Evolutionary conservation across 1,284 basidiomycete genomes (phyloP), one percentile per base, ranked within the genome.

Genomic region (Ganoderma sp.): DNA sequence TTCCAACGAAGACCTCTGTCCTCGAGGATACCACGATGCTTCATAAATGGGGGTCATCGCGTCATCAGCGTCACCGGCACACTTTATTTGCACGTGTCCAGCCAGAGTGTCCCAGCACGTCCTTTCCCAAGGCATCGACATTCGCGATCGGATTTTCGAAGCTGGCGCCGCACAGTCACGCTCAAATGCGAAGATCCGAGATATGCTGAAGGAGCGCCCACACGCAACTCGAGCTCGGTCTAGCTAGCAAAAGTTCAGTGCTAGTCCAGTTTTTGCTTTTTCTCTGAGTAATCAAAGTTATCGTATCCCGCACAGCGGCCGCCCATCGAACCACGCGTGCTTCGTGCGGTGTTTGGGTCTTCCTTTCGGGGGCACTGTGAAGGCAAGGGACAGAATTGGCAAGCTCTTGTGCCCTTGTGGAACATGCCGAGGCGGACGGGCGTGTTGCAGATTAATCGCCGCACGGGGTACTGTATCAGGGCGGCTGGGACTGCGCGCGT

Each of bases 341-440:
- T 56, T 56, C 28, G 48, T 12, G 48, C 48, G 48, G 52, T 15
- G 17, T 19, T 56, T 56, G 28, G 32, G 15, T 14, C 52, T 56
- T 56, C 52, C 52, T 56, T 56, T 17, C 17, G 15, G 52, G 28
- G 52, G 17, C 14, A 32, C 28, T 9, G 7, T 56, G 52, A 56
- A 28, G 52, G 52, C 22, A 56, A 34, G 34, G 32, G 52, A 56
- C 32, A 15, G 52, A 56, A 34, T 56, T 56, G 52, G 52, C 28
- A 34, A 9, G 28, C 28, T 7, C 17, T 34, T 25, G 50, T 9
- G 48, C 19, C 48, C 7, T 9, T 22, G 12, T 48, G 45, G 45
- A 48, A 48, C 45, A 19, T 22, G 45, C 45, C 45, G 45, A 22
- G 9, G n/a, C 37, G 4, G n/a, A 48, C 45, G 25, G 28, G 22